These are phyloP conservation scores for Didymella arachidicola DNA, from an alignment of 2,329 filamentous ascomycete genomes.

Conservation along the genomic window DNA sequence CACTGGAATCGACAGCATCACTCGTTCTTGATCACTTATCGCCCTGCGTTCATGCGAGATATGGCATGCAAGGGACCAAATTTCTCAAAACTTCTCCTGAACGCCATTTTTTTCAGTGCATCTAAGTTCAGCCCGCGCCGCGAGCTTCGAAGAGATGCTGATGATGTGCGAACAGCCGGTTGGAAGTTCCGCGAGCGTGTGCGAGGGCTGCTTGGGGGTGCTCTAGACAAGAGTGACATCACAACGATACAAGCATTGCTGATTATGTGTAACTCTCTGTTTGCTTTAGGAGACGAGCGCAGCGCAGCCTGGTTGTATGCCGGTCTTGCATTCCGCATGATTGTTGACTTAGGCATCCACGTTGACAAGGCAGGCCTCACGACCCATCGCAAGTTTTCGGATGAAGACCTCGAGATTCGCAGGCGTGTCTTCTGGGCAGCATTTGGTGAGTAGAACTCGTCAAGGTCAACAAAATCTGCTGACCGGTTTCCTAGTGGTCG, in stretches of 20 bases:
- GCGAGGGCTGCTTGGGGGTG: conserved; percentile 56
- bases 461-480: background rate
- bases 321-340: conserved; percentile 64
- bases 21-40: conserved; percentile 59
- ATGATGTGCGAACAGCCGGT: conserved; percentile 59
- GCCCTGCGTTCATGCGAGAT: conserved; percentile 55
- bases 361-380: conserved; percentile 51
- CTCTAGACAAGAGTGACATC: conserved; percentile 59
- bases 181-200: conserved; percentile 59
- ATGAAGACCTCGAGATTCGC: conserved; percentile 57
- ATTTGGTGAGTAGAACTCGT: conserved; percentile 40
- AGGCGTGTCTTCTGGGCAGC: conserved; percentile 58
- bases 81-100: conserved; percentile 64
- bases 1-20: conserved; percentile 65
- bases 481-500: conserved; percentile 41
- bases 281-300: conserved; percentile 59
- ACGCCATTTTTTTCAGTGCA: conserved; percentile 61
- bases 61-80: conserved; percentile 64
- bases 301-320: conserved; percentile 66
- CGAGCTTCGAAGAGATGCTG: conserved; percentile 56
- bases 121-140: conserved; percentile 58
- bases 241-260: conserved; percentile 64
- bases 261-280: conserved; percentile 61
- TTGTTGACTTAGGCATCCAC: conserved; percentile 64
- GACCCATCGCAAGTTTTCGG: conserved; percentile 47